Evolutionary conservation across 2,329 filamentous ascomycete species (phyloP).

Genomic region (Thelonectria rubi): DNA sequence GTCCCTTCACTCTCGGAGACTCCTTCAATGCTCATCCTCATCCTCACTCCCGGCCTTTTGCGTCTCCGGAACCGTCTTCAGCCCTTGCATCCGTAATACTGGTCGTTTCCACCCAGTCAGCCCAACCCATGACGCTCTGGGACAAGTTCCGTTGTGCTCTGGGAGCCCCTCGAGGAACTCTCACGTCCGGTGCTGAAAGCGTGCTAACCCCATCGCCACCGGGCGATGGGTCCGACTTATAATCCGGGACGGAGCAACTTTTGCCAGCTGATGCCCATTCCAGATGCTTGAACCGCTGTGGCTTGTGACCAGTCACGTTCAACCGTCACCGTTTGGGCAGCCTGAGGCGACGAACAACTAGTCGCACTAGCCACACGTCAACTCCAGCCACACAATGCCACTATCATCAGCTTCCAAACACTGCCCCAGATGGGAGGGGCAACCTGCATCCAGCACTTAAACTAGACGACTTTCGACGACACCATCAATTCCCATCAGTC

Average conservation of each 20-base stretch:
- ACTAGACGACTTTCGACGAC: neutral
- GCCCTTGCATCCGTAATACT: no score
- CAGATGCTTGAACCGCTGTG: no score
- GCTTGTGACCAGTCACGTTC: neutral
- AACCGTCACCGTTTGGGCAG: neutral
- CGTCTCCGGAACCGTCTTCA: no score
- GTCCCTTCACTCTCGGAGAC: neutral
- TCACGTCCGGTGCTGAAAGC: slow-evolving; percentile 12
- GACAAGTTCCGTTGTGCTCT: no score
- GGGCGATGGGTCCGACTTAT: slow-evolving; percentile 10
- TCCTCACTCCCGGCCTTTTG: neutral
- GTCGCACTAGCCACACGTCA: slow-evolving; percentile 17
- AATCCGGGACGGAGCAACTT: slow-evolving; percentile 5
- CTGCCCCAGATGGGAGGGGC: slow-evolving; percentile 1
- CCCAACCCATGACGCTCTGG: slow-evolving; percentile 19
- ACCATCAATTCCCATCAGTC: neutral
- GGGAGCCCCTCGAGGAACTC: slow-evolving; percentile 11
- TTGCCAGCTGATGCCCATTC: slow-evolving; percentile 4
- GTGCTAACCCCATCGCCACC: slow-evolving; percentile 15
- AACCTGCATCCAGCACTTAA: slow-evolving; percentile 5
- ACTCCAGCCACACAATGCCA: slow-evolving; percentile 1
- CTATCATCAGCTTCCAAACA: neutral
- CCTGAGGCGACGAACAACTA: no score
- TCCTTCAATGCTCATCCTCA: neutral
- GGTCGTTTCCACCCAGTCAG: neutral